Evolutionary conservation across 192 early-diverging fungal genomes (phyloP), one percentile per base, ranked within the genome.

Genomic region (Podila epicladia): DNA sequence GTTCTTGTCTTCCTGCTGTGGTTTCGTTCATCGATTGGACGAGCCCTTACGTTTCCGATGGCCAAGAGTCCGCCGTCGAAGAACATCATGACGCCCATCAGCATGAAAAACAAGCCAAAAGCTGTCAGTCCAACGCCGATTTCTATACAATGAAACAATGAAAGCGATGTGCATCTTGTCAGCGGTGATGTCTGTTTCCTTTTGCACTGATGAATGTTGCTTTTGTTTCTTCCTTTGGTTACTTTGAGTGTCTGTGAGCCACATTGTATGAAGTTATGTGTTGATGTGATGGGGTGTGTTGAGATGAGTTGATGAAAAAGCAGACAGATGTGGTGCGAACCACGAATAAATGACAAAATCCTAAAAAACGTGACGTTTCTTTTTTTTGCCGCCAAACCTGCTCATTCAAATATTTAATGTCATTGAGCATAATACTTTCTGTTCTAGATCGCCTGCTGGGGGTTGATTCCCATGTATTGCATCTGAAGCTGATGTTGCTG

Each of bases 101-200:
- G 75, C 89, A 95, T 97, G 73, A 98, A 96, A 49, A 95, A 91
- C 22, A 94, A 70, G 26, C 97, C 97, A 84, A 95, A 97, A 5
- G 94, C 97, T 29, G 97, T 96, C 70, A 99, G 82, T 7, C 95
- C 97, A 12, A 97, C 96, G 72, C 97, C 97, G 71, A 98, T 95
- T 84, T 99, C 85, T 88, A 82, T 24, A 55, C 1, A 55, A 26
- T 55, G 53, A 26, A 55, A 45, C 41, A 45, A 45, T 0, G 35
- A 45, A 17, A 15, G 17, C 1, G 41, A 45, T 45, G 41, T 15
- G 13, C 41, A 45, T 45, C 41, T 15, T 45, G 41, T 45, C 15
- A 45, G 41, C 13, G 41, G 41, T 0, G 2, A 45, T 15, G 41
- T 45, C 13, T 15, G 2, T 15, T 13, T 45, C 41, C 15, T 45